Conservation (phyloP, 768 basidiomycete species). For the Lepiota subincarnata region DNA sequence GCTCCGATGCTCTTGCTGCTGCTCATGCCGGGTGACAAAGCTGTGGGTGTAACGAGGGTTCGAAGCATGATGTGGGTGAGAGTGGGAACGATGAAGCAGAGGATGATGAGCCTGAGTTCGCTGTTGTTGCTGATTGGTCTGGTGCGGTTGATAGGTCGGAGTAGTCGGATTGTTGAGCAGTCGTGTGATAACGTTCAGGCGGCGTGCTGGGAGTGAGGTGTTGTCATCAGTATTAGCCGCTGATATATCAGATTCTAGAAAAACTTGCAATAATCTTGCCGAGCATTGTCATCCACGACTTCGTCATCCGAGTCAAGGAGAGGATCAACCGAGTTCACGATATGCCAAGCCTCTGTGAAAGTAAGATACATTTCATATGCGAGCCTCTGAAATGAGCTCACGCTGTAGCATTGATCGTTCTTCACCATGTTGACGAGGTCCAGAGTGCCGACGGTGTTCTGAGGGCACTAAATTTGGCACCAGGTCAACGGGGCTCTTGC, state of each 20-base stretch:
- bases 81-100: no score
- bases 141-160: not conserved
- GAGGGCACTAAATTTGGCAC: not conserved
- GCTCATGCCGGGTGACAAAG: conserved; percentile 2
- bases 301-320: conserved; percentile 74
- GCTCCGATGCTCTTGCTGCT: not conserved
- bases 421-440: conserved; percentile 10
- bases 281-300: conserved; percentile 54
- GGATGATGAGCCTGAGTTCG: conserved; percentile 22
- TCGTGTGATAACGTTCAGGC: conserved; percentile 47
- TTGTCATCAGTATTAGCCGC: conserved; percentile 8
- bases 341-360: conserved; percentile 67
- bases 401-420: conserved; percentile 47
- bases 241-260: not conserved
- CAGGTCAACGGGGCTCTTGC: not conserved
- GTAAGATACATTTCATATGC: conserved; percentile 8
- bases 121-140: not conserved
- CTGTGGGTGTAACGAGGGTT: no score
- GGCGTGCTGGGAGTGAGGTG: conserved; percentile 35
- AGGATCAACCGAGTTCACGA: conserved; percentile 58
- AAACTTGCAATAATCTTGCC: conserved; percentile 61
- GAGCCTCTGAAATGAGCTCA: conserved; percentile 21
- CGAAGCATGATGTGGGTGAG: no score
- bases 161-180: conserved; percentile 24
- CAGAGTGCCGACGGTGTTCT: conserved; percentile 4